A percentile compares a stretch with the other conserved stretches of the same genome.
phyloP scores from a whole-genome alignment of 1,284 basidiomycete genomes.

The Pseudozyma pruni region DNA sequence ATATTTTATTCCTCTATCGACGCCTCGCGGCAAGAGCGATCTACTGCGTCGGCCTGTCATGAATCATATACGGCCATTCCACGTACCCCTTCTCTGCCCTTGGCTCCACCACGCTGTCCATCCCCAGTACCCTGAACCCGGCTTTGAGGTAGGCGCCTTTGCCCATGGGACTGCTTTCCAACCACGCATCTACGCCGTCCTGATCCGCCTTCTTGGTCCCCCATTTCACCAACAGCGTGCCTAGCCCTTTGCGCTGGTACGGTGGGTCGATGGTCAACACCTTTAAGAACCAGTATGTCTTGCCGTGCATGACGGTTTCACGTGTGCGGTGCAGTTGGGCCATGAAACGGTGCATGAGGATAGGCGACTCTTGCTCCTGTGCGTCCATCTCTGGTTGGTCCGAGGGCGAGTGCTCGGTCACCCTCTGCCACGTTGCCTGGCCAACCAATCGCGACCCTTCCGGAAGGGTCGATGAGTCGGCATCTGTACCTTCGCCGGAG shows the following conservation, averaged over 20 bases:
- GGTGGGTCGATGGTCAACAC: conserved; percentile 19
- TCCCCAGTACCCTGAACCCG: conserved; percentile 21
- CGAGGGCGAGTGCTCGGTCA: not conserved
- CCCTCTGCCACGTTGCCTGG: conserved; percentile 5
- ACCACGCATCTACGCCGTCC: conserved; percentile 7
- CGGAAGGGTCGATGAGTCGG: not conserved
- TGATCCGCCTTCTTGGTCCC: conserved; percentile 8
- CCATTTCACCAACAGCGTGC: conserved; percentile 9
- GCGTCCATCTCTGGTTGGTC: not conserved
- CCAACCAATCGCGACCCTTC: not conserved
- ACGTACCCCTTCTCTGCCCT: conserved; percentile 12
- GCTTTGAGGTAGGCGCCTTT: conserved; percentile 20
- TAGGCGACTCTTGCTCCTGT: not conserved
- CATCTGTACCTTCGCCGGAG: not conserved
- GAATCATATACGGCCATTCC: conserved; percentile 37
- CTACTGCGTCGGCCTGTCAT: not conserved
- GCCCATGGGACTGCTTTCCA: conserved; percentile 34
- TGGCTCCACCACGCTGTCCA: conserved; percentile 11
- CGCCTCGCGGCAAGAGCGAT: not conserved
- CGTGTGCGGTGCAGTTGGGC: conserved; percentile 18
- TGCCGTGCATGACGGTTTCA: conserved; percentile 6
- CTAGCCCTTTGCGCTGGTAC: conserved; percentile 20
- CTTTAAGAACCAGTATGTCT: conserved; percentile 28
- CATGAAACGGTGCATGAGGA: conserved; percentile 17
- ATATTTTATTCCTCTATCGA: no score